Evolutionary conservation across 2,329 filamentous ascomycete genomes (phyloP).

Genomic region (Emergomyces africanus): DNA sequence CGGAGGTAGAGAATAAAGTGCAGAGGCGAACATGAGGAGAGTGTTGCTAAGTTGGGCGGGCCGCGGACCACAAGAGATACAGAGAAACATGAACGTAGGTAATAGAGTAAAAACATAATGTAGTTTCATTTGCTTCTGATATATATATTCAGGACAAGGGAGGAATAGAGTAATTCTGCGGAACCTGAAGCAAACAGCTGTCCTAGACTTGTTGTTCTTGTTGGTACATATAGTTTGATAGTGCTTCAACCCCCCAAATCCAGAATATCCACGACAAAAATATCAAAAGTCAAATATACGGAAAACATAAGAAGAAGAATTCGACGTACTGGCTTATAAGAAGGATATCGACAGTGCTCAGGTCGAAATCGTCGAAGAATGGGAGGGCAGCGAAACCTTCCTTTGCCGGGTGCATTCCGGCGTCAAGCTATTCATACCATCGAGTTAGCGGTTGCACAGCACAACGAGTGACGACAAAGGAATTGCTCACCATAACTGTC

Average conservation of each 20-base stretch:
- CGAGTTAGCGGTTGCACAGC: slow-evolving; percentile 5
- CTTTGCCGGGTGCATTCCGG: slow-evolving; percentile 91
- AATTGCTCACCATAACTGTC: slow-evolving; percentile 74
- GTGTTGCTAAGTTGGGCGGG: neutral
- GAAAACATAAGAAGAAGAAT: slow-evolving; percentile 11
- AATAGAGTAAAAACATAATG: slow-evolving; percentile 3
- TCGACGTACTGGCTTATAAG: slow-evolving; percentile 95
- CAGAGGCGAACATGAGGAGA: neutral
- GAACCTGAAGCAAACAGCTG: neutral
- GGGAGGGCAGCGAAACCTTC: slow-evolving; percentile 86
- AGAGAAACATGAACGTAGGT: slow-evolving; percentile 6
- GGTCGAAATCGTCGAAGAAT: slow-evolving; percentile 97
- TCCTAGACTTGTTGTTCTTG: neutral
- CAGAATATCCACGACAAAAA: slow-evolving; percentile 1
- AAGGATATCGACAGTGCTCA: slow-evolving; percentile 93
- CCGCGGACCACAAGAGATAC: slow-evolving; percentile 10
- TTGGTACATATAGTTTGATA: neutral
- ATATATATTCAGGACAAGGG: slow-evolving; percentile 18
- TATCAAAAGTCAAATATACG: neutral
- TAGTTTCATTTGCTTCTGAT: slow-evolving; percentile 25
- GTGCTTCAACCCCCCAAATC: neutral
- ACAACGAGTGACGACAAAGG: neutral
- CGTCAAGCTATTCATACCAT: slow-evolving; percentile 62
- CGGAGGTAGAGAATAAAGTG: neutral
- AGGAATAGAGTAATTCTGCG: no score